Base-by-base conservation (phyloP, 768 basidiomycete genomes). In the Cytidiella melzeri region DNA sequence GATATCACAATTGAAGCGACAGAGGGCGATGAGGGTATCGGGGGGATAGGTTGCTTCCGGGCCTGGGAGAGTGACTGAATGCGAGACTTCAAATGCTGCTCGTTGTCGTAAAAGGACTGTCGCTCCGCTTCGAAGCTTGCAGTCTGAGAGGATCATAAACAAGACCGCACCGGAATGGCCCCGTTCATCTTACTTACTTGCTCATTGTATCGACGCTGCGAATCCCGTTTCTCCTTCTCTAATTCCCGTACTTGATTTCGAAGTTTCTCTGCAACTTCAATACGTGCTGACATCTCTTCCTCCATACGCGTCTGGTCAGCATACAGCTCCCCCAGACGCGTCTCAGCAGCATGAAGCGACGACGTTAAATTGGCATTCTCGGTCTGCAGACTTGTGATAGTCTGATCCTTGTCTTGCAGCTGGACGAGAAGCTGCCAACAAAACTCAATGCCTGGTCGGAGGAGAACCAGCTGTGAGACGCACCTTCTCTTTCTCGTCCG, bases 51-150 rank as follows among this genome's bases (percentile, higher is more conserved):
- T 45, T 79, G 76, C 61, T 76, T 86, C 51, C 82, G 79, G 39
- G 78, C 73, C 54, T 88, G 80, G 5, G 77, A 72, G 34, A 92
- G 78, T 6, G 85, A 87, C 61, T 87, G 84, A 45, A 94, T 92
- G 52, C 90, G 87, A 40, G 87, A 87, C 67, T 92, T 92, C 55
- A 93, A 82, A 65, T 92, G 91, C 62, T 93, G 87, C 60, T 95
- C 92, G 60, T 90, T 92, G 67, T 94, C 92, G 61, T 92, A 92
- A 66, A 92, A 88, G 13, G 90, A 78, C 64, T 93, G 90, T 27
- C 92, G 84, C 67, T 95, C 92, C 6, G 89, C 87, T 61, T 95
- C 92, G 61, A 93, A 94, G 3, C 87, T 86, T 15, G 80, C 71
- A n/a, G 83, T 84, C 91, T 94, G 61, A 24, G 51, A 44, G 47